Conservation (phyloP, 116 monocot species). For the Trichopus zeylanicus region DNA sequence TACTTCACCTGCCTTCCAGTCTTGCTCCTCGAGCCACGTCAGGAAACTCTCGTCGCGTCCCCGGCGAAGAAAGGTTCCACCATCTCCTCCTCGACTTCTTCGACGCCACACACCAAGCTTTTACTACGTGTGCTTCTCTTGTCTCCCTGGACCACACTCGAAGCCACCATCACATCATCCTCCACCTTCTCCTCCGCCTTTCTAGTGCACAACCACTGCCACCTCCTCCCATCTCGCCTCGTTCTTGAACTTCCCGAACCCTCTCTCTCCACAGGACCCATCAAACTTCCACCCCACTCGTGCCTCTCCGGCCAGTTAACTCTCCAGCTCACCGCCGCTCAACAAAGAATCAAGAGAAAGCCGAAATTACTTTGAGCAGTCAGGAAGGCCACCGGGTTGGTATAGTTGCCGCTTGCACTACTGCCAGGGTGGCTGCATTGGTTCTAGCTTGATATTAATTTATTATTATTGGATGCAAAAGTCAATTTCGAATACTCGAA, state of each 20-base stretch:
- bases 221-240: slow-evolving; percentile 17
- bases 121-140: slow-evolving; percentile 19
- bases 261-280: slow-evolving; percentile 29
- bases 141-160: slow-evolving; percentile 23
- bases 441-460: too few relatives aligned
- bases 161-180: slow-evolving; percentile 1
- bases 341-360: slow-evolving; percentile 11
- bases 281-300: slow-evolving; percentile 28
- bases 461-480: too few relatives aligned
- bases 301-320: slow-evolving; percentile 26
- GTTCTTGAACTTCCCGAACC: slow-evolving; percentile 47
- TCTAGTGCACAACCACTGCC: not conserved
- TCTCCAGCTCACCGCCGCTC: slow-evolving; percentile 15
- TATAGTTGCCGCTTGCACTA: slow-evolving; percentile 10
- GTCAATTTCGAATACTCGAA: too few relatives aligned
- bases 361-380: slow-evolving; percentile 3
- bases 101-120: slow-evolving; percentile 19
- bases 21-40: slow-evolving; percentile 35
- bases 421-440: slow-evolving; percentile 15
- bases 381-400: slow-evolving; percentile 14
- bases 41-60: slow-evolving; percentile 17
- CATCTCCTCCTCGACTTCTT: slow-evolving; percentile 28
- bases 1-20: slow-evolving; percentile 19
- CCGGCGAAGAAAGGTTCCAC: not conserved
- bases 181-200: slow-evolving; percentile 18